Evolutionary conservation across 1,284 basidiomycete species (phyloP).

Genomic region (Austroboletus rostrupii): DNA sequence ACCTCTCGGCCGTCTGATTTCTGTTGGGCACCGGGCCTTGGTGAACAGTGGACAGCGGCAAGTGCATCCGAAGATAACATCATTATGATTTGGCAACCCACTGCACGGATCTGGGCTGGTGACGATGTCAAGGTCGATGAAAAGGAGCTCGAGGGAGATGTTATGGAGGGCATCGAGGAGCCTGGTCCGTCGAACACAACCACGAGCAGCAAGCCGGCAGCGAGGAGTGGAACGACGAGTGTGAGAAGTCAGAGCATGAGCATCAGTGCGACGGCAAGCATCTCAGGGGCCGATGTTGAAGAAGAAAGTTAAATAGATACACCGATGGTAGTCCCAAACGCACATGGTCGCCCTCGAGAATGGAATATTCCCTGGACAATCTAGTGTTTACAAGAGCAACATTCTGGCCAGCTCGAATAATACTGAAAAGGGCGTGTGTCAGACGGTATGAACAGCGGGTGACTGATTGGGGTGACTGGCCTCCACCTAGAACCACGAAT

Average conservation of each 20-base stretch:
- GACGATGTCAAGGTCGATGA: conserved; percentile 76
- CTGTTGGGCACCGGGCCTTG: conserved; percentile 76
- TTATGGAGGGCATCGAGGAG: conserved; percentile 70
- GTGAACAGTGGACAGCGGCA: conserved; percentile 73
- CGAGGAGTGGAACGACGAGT: conserved; percentile 29
- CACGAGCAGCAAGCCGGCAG: conserved; percentile 16
- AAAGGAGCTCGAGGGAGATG: conserved; percentile 70
- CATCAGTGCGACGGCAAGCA: conserved; percentile 43
- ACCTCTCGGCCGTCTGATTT: conserved; percentile 80
- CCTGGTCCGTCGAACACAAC: conserved; percentile 21
- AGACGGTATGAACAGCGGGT: background rate
- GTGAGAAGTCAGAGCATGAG: conserved; percentile 53
- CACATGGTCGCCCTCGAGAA: conserved; percentile 1
- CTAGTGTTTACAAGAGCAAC: conserved; percentile 52
- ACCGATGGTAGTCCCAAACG: conserved; percentile 5
- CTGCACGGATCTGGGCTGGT: conserved; percentile 82
- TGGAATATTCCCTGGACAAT: conserved; percentile 1
- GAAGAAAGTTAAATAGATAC: conserved; percentile 29
- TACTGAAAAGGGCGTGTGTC: conserved; percentile 39
- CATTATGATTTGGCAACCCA: conserved; percentile 86
- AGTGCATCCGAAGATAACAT: conserved; percentile 86
- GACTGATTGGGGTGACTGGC: conserved; percentile 39
- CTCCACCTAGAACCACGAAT: conserved; percentile 75
- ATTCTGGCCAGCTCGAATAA: conserved; percentile 66
- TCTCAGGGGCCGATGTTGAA: conserved; percentile 37